A percentile compares a stretch with the other conserved stretches of the same genome.
Conservation (phyloP, 805 yeast species). For the Ogataea thermomethanolica region DNA sequence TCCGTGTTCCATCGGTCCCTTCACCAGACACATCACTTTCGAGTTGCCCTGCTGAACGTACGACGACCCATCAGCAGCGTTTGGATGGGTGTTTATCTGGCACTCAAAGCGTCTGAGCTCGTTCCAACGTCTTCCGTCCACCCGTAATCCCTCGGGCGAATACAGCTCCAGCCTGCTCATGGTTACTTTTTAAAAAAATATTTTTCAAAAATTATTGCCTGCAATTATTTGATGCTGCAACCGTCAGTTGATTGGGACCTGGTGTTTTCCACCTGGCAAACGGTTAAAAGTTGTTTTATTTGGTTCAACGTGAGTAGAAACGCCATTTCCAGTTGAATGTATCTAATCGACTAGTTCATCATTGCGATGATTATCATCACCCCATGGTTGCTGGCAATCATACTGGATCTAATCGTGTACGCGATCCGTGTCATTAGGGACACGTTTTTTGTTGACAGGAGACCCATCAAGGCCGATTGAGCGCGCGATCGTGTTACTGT, state of each 20-base stretch:
- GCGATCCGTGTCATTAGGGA: conserved; percentile 19
- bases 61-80: conserved; percentile 87
- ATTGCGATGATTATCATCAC: conserved; percentile 22
- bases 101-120: conserved; percentile 83
- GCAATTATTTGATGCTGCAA: background rate
- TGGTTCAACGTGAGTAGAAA: conserved; percentile 18
- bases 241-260: conserved; percentile 10
- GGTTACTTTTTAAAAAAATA: too few relatives aligned
- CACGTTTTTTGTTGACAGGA: background rate
- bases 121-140: conserved; percentile 94
- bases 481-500: background rate
- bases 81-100: conserved; percentile 82
- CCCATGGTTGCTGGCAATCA: conserved; percentile 25
- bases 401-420: conserved; percentile 24
- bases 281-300: conserved; percentile 20
- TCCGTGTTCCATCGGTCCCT: conserved; percentile 75
- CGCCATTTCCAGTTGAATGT: too few relatives aligned
- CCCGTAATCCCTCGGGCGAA: conserved; percentile 91
- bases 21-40: conserved; percentile 77
- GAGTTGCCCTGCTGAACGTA: conserved; percentile 90
- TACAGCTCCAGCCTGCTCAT: conserved; percentile 66
- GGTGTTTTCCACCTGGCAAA: conserved; percentile 2
- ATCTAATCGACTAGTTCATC: conserved; percentile 12
- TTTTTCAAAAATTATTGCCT: conserved; percentile 1
- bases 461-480: background rate